A percentile compares a stretch with the other conserved stretches of the same genome.
Conservation (phyloP, 306 rosid species). For the Quercus parvula region DNA sequence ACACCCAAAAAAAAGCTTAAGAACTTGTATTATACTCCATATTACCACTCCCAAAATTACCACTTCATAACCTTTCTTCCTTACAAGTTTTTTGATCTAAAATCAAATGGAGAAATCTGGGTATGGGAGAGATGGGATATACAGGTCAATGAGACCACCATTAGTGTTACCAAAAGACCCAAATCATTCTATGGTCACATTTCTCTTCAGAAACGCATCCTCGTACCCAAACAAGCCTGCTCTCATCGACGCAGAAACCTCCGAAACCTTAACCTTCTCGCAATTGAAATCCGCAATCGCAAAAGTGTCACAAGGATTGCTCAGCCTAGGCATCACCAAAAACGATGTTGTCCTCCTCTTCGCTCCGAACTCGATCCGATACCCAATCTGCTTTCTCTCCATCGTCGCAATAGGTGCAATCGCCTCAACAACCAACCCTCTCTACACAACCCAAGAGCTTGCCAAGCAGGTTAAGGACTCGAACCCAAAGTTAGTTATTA, state of each 20-base stretch:
- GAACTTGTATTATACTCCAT: no score
- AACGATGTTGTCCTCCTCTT: conserved; percentile 77
- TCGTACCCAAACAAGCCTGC: conserved; percentile 59
- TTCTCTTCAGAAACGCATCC: conserved; percentile 48
- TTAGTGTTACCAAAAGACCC: conserved; percentile 44
- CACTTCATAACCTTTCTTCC: no score
- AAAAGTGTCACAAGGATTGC: conserved; percentile 49
- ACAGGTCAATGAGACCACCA: conserved; percentile 67
- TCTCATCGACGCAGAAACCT: conserved; percentile 55
- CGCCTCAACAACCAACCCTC: conserved; percentile 73
- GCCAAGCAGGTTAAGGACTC: conserved; percentile 67
- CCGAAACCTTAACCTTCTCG: conserved; percentile 40
- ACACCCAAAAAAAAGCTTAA: no score
- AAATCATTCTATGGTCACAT: conserved; percentile 54
- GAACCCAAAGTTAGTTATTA: conserved; percentile 64
- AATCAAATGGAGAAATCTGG: conserved; percentile 79
- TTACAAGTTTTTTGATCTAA: no score
- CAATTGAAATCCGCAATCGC: conserved; percentile 48
- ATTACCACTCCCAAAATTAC: no score
- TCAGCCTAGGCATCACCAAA: conserved; percentile 53
- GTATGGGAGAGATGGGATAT: conserved; percentile 68
- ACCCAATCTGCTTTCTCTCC: conserved; percentile 58
- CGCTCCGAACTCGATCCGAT: conserved; percentile 65
- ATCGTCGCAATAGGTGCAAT: conserved; percentile 62
- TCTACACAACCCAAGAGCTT: conserved; percentile 60